Base-by-base conservation (phyloP, 164 flowering plant species). In the Vitis rotundifolia region DNA sequence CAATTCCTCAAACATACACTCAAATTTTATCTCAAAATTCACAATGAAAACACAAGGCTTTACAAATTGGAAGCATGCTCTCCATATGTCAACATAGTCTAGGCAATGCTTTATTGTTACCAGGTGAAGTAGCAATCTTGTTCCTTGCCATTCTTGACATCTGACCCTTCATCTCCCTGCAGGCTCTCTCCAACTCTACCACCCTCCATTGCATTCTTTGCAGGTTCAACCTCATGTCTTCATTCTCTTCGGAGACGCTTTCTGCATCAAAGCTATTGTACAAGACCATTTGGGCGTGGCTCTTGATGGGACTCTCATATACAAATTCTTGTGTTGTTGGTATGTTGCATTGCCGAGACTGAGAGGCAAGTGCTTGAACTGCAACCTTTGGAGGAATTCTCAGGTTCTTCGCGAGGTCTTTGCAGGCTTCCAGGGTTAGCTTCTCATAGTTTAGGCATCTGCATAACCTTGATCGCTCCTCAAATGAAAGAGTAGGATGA, bases 371-470 rank as follows among this genome's bases (percentile, higher is more conserved):
- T 2, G 98, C 98, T 79, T 86, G 79, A 31, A 91, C 74, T 8
- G 97, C 81, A 2, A 84, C 61, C 63, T 82, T 81, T 11, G 98
- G 95, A 14, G 97, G 93, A 58, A 89, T 82, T 77, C 81, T 79
- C 0, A 87, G 92, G 75, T 87, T 91, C 85, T 89, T 91, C 10
- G 97, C 97, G 0, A 93, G 79, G 69, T 91, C 89, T 64, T 89
- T 93, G 65, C 95, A 85, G 2, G 89, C 85, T 75, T 87, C 95
- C 4, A 90, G 78, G 59, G 81, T 84, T 19, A 93, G 87, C 79
- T 91, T 93, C 81, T 81, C 82, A 63, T 85, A 88, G 71, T 90
- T 90, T 1, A 93, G 83, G 70, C 97, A 90, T 75, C 88, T 71
- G 58, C 95, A 91, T 69, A 93, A 59, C 72, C 79, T 85, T 3